phyloP scores from a whole-genome alignment of 106 monocot genomes.

The Allium cepa region DNA sequence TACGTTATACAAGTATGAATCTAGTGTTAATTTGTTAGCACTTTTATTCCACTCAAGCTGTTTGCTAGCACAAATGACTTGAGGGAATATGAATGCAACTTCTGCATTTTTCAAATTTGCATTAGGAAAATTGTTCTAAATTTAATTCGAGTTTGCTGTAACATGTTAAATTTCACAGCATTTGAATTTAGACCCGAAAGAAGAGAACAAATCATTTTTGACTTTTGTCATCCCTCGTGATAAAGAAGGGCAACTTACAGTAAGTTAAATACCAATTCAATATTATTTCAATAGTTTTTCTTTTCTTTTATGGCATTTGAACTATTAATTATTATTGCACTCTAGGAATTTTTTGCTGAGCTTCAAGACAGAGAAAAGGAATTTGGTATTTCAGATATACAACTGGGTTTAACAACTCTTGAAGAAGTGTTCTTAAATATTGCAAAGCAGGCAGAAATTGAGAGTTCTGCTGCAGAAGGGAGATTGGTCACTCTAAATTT shows the following conservation, averaged over 20 bases:
- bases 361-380: constrained; percentile 84
- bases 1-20: constrained; percentile 13
- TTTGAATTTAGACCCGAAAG: constrained; percentile 60
- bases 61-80: too few species aligned
- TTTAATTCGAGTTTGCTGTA: too few species aligned
- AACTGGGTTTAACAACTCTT: constrained; percentile 83
- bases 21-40: not conserved
- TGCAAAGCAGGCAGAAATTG: constrained; percentile 82
- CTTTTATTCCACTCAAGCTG: constrained; percentile 4
- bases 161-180: constrained; percentile 31
- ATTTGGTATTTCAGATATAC: constrained; percentile 86
- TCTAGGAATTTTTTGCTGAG: constrained; percentile 75
- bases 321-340: not conserved
- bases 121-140: too few species aligned
- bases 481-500: constrained; percentile 54
- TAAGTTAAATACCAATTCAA: constrained; percentile 12
- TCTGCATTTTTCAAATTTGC: too few species aligned
- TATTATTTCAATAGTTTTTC: not conserved
- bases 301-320: not conserved
- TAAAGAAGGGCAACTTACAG: constrained; percentile 72
- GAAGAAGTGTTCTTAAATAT: constrained; percentile 92
- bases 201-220: constrained; percentile 63
- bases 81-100: too few species aligned
- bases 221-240: constrained; percentile 87
- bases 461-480: constrained; percentile 61